These are phyloP conservation scores for Teratosphaeria gauchensis DNA, from an alignment of 2,329 filamentous ascomycete species.

Conservation along the genomic window DNA sequence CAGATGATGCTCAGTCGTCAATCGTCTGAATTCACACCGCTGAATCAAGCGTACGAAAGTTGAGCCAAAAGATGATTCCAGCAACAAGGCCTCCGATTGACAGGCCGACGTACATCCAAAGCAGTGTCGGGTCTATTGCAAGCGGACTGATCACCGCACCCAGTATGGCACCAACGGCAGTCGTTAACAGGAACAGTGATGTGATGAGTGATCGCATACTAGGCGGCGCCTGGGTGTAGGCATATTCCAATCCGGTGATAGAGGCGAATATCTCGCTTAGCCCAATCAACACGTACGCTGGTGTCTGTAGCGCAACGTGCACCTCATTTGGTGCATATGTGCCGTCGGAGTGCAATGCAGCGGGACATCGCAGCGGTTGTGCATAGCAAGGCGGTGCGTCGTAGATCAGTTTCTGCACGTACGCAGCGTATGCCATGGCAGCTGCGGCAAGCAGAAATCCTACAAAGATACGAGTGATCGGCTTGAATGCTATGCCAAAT, in stretches of 20 bases:
- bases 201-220: conserved; percentile 41
- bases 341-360: conserved; percentile 15
- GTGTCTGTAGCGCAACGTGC: conserved; percentile 31
- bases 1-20: no score
- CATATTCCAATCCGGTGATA: conserved; percentile 37
- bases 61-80: neutral
- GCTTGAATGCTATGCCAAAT: conserved; percentile 32
- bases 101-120: neutral
- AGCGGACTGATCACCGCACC: neutral
- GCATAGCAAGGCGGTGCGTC: conserved; percentile 37
- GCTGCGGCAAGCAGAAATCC: conserved; percentile 42
- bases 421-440: conserved; percentile 41
- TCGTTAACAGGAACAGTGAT: conserved; percentile 8
- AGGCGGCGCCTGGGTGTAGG: conserved; percentile 37
- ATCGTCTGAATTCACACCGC: no score
- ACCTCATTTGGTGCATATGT: conserved; percentile 11
- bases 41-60: neutral
- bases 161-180: neutral
- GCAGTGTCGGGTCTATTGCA: neutral
- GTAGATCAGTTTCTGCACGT: conserved; percentile 46
- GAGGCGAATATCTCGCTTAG: conserved; percentile 37
- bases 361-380: conserved; percentile 9
- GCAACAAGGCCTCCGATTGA: neutral
- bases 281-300: conserved; percentile 32
- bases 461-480: conserved; percentile 43